Evolutionary conservation across 2,329 filamentous ascomycete species (phyloP).

Genomic region (Fusarium sp.): DNA sequence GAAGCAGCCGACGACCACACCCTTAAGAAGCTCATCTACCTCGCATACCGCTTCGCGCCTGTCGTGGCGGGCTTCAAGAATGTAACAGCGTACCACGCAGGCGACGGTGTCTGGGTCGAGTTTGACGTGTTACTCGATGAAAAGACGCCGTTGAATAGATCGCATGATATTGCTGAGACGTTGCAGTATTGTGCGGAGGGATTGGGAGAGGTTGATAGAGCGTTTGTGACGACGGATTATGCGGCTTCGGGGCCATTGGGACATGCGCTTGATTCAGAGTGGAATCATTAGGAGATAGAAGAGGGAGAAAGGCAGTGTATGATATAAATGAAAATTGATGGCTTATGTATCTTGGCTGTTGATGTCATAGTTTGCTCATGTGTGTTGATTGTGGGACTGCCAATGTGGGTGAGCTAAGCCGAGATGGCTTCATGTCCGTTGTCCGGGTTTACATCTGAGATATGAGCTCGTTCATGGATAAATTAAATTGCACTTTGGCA

Average conservation of each 20-base stretch:
- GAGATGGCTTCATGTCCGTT: constrained; percentile 8
- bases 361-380: constrained; percentile 19
- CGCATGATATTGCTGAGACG: constrained; percentile 54
- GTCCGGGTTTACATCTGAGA: not conserved
- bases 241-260: constrained; percentile 51
- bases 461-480: not conserved
- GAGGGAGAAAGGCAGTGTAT: not conserved
- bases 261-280: constrained; percentile 49
- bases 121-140: constrained; percentile 52
- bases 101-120: constrained; percentile 54
- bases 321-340: not conserved
- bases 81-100: constrained; percentile 53
- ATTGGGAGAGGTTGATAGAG: constrained; percentile 50
- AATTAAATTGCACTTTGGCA: not conserved
- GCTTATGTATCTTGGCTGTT: not conserved
- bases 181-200: constrained; percentile 54
- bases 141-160: constrained; percentile 50
- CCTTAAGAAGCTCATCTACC: constrained; percentile 52
- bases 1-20: constrained; percentile 51
- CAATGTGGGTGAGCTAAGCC: not conserved
- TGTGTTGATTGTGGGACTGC: not conserved
- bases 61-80: constrained; percentile 53
- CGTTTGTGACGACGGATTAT: constrained; percentile 55
- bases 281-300: constrained; percentile 37
- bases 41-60: constrained; percentile 53